A percentile compares a stretch with the other conserved stretches of the same genome.
These are phyloP conservation scores for Neocucurbitaria cava DNA, from an alignment of 2,329 filamentous ascomycete species.

Conservation along the genomic window DNA sequence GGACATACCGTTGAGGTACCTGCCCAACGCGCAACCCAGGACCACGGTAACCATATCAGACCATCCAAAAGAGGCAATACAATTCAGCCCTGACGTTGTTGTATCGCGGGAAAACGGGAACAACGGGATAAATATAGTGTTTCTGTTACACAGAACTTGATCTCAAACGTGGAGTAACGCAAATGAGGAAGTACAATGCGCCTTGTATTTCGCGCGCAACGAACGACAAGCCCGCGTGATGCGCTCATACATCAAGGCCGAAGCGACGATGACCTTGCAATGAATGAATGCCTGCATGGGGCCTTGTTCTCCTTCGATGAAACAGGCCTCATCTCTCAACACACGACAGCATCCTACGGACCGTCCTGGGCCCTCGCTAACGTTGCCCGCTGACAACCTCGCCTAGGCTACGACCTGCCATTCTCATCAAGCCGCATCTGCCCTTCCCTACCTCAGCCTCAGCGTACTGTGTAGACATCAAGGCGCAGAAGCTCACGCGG, in stretches of 20 bases:
- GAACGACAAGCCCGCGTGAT: neutral
- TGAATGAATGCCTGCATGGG: neutral
- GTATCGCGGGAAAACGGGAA: constrained; percentile 15
- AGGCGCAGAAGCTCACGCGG: constrained; percentile 3
- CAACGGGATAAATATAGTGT: constrained; percentile 11
- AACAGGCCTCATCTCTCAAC: neutral
- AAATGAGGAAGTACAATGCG: constrained; percentile 7
- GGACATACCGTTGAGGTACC: constrained; percentile 14
- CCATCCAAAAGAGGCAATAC: constrained; percentile 1
- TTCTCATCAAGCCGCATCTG: constrained; percentile 8
- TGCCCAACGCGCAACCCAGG: constrained; percentile 13
- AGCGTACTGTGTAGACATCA: too few relatives aligned
- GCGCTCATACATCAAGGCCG: neutral
- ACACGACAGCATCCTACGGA: neutral
- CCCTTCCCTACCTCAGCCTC: constrained; percentile 10
- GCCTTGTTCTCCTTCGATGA: neutral
- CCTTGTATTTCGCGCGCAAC: constrained; percentile 7
- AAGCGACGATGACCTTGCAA: neutral
- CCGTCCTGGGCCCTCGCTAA: constrained; percentile 6
- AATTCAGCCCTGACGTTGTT: constrained; percentile 10
- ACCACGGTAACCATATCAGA: constrained; percentile 9
- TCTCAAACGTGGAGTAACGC: constrained; percentile 8
- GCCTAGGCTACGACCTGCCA: constrained; percentile 2
- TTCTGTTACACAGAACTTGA: constrained; percentile 15
- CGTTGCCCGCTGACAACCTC: constrained; percentile 4